Evolutionary conservation across 2,329 filamentous ascomycete species (phyloP).

Genomic region (Pyrenochaeta sp.): DNA sequence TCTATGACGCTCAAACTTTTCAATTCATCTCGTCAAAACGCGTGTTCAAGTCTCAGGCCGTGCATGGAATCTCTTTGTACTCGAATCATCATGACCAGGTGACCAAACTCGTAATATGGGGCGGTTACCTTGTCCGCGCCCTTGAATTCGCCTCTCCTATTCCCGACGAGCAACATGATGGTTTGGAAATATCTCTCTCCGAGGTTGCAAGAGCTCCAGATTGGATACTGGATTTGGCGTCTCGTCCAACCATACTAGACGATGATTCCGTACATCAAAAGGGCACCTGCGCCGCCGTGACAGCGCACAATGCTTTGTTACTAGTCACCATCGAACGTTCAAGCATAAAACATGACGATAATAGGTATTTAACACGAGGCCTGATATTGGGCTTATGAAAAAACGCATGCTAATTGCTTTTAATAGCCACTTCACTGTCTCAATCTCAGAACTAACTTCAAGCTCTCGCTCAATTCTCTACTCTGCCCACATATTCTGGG

Average conservation of each 20-base stretch:
- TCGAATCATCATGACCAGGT: constrained; percentile 28
- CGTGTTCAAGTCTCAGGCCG: constrained; percentile 72
- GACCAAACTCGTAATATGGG: constrained; percentile 45
- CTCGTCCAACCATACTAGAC: constrained; percentile 16
- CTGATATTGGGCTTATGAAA: constrained; percentile 1
- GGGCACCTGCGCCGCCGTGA: constrained; percentile 60
- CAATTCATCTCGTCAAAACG: constrained; percentile 44
- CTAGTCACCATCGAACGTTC: constrained; percentile 50
- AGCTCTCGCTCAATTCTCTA: constrained; percentile 87
- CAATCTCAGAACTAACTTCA: constrained; percentile 62
- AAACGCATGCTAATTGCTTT: constrained; percentile 4
- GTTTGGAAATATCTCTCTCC: constrained; percentile 24
- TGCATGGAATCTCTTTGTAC: constrained; percentile 73
- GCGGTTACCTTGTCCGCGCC: constrained; percentile 57
- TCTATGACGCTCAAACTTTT: constrained; percentile 42
- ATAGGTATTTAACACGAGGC: constrained; percentile 13
- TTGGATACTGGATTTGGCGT: constrained; percentile 47
- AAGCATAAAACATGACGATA: constrained; percentile 2
- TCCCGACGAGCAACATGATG: constrained; percentile 32
- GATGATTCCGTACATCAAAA: constrained; percentile 10
- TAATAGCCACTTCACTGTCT: constrained; percentile 17
- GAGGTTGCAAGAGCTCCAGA: constrained; percentile 36
- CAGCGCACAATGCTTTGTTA: constrained; percentile 85
- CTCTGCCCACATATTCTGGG: constrained; percentile 76
- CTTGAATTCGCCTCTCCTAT: constrained; percentile 28